A percentile compares a stretch with the other conserved stretches of the same genome.
Conservation (phyloP, 495 filamentous ascomycete species). For the Tuber aestivum region DNA sequence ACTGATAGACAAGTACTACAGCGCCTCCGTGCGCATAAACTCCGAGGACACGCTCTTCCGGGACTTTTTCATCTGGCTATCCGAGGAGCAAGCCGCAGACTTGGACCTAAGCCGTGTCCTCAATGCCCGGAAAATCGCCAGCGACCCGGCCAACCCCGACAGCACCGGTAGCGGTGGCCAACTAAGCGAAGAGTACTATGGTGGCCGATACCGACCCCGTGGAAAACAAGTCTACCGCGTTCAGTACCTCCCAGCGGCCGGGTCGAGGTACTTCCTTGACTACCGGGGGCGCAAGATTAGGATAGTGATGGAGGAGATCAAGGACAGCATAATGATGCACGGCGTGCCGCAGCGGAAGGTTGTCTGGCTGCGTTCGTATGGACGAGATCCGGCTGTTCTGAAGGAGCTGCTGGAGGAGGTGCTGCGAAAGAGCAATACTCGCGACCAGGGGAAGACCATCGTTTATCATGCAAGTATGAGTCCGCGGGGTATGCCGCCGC, state of each 20-base stretch:
- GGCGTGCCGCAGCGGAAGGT: background rate
- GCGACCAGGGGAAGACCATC: constrained; percentile 27
- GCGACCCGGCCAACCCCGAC: background rate
- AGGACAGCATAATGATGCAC: background rate
- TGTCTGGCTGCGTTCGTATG: constrained; percentile 24
- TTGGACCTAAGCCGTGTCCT: constrained; percentile 13
- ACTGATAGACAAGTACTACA: constrained; percentile 29
- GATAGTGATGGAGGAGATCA: constrained; percentile 17
- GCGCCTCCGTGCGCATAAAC: constrained; percentile 26
- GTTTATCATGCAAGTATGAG: constrained; percentile 25
- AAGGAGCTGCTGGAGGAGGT: constrained; percentile 30
- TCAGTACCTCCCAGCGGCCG: constrained; percentile 23
- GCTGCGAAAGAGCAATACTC: constrained; percentile 9
- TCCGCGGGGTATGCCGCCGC: constrained; percentile 13
- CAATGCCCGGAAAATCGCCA: constrained; percentile 15
- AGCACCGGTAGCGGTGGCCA: background rate
- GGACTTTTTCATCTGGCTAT: constrained; percentile 24
- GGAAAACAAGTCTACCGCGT: constrained; percentile 14
- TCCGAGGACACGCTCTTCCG: constrained; percentile 31
- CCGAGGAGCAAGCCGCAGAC: constrained; percentile 16
- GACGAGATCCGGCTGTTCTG: constrained; percentile 17
- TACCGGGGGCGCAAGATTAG: constrained; percentile 24
- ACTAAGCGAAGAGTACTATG: background rate
- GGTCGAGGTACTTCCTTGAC: constrained; percentile 19
- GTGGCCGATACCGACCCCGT: background rate